A percentile compares a stretch with the other conserved stretches of the same genome.
Conservation (phyloP, 2,329 filamentous ascomycete genomes). For the Cryphonectria parasitica region DNA sequence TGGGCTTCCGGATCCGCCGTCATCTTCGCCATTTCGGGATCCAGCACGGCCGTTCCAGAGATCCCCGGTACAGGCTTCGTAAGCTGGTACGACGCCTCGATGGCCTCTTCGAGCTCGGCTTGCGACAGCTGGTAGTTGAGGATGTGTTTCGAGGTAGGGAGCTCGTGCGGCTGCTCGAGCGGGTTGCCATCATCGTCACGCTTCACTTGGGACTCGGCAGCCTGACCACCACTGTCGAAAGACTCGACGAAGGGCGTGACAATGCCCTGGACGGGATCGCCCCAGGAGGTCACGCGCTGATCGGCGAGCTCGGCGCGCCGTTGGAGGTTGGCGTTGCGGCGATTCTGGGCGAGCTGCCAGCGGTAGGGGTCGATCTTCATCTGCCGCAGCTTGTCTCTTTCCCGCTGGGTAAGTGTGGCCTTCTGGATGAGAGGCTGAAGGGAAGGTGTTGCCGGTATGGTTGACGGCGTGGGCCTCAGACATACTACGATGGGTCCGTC, state of each 20-base stretch:
- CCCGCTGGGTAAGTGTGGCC: constrained; percentile 64
- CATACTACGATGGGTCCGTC: constrained; percentile 53
- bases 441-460: constrained; percentile 47
- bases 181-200: constrained; percentile 48
- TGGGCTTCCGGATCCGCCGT: constrained; percentile 47
- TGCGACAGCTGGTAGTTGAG: constrained; percentile 79
- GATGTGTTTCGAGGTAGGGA: constrained; percentile 55
- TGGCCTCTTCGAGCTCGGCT: constrained; percentile 66
- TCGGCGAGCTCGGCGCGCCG: constrained; percentile 71
- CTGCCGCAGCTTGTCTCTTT: constrained; percentile 67
- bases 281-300: constrained; percentile 66
- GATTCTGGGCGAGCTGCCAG: constrained; percentile 78
- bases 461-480: constrained; percentile 53
- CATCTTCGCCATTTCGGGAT: constrained; percentile 21
- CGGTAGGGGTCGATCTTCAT: constrained; percentile 80
- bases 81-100: constrained; percentile 70
- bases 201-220: constrained; percentile 40
- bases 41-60: not conserved
- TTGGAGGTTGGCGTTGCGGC: constrained; percentile 80
- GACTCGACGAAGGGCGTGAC: constrained; percentile 83
- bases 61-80: constrained; percentile 56
- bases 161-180: constrained; percentile 43
- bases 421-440: constrained; percentile 65
- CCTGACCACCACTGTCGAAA: constrained; percentile 68
- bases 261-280: constrained; percentile 79